phyloP scores from a whole-genome alignment of 129 eudicot genomes.

The Helichrysum umbraculigerum region DNA sequence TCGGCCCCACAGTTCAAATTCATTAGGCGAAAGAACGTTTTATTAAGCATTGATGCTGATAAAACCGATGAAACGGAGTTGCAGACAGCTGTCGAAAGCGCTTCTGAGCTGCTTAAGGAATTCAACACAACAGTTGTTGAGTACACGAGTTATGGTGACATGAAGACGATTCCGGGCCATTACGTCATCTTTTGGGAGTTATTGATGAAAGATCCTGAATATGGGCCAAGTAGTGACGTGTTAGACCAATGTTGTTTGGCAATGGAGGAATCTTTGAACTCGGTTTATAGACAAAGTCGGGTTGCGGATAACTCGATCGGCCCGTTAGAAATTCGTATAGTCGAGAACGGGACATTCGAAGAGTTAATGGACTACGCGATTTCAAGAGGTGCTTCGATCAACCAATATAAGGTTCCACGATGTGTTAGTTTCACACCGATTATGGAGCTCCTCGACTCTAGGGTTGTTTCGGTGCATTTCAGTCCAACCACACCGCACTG shows the following conservation, averaged over 20 bases:
- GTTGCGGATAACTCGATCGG: conserved; percentile 78
- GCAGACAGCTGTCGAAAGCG: conserved; percentile 64
- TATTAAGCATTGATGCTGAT: conserved; percentile 78
- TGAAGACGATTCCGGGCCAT: conserved; percentile 71
- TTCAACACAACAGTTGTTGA: conserved; percentile 63
- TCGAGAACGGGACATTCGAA: conserved; percentile 71
- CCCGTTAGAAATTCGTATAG: conserved; percentile 75
- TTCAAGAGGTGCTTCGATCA: conserved; percentile 81
- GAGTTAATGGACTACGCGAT: conserved; percentile 93
- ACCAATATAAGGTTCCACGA: conserved; percentile 82
- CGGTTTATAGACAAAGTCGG: conserved; percentile 80
- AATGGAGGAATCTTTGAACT: conserved; percentile 79
- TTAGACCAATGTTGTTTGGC: conserved; percentile 58
- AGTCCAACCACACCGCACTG: conserved; percentile 66
- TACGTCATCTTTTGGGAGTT: conserved; percentile 82
- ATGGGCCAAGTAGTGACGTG: conserved; percentile 41
- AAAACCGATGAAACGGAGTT: conserved; percentile 83
- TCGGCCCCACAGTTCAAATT: conserved; percentile 83
- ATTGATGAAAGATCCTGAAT: conserved; percentile 43
- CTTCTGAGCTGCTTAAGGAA: conserved; percentile 45
- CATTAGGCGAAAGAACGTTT: conserved; percentile 64
- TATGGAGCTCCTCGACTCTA: conserved; percentile 65
- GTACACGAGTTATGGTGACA: conserved; percentile 73
- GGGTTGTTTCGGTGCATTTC: conserved; percentile 66
- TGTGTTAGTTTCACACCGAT: conserved; percentile 69